phyloP scores from a whole-genome alignment of 768 basidiomycete genomes.

The Gymnopilus dilepis region DNA sequence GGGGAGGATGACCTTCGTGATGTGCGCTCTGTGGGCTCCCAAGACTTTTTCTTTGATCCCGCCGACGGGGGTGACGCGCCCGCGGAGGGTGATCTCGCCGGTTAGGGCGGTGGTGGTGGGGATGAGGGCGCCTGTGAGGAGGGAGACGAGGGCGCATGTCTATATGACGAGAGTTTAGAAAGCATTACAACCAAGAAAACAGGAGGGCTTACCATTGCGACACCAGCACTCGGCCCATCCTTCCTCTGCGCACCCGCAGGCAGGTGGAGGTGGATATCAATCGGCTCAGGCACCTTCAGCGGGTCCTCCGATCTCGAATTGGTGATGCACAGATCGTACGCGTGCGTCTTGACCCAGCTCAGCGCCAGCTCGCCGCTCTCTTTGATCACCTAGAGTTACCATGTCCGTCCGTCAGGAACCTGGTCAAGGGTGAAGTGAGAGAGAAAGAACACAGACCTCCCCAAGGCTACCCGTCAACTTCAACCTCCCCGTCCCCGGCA shows the following conservation, averaged over 20 bases:
- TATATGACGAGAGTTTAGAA: slow-evolving; percentile 29
- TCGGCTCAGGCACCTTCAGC: slow-evolving; percentile 68
- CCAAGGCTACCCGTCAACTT: slow-evolving; percentile 86
- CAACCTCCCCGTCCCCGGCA: slow-evolving; percentile 77
- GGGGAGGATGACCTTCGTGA: slow-evolving; percentile 85
- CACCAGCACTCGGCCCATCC: slow-evolving; percentile 90
- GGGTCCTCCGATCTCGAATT: slow-evolving; percentile 72
- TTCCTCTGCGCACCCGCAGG: slow-evolving; percentile 93
- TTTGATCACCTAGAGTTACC: slow-evolving; percentile 70
- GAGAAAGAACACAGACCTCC: slow-evolving; percentile 50
- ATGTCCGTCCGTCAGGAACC: not conserved
- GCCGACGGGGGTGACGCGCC: slow-evolving; percentile 82
- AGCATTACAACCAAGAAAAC: not conserved
- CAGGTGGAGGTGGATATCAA: slow-evolving; percentile 89
- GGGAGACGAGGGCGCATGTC: slow-evolving; percentile 86
- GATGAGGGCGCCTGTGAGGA: slow-evolving; percentile 78
- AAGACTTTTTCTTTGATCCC: slow-evolving; percentile 93
- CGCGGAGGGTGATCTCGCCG: slow-evolving; percentile 90
- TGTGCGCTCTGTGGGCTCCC: slow-evolving; percentile 86
- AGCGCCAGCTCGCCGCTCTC: slow-evolving; percentile 90
- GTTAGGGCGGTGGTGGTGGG: slow-evolving; percentile 85
- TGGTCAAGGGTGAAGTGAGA: not conserved
- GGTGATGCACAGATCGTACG: slow-evolving; percentile 81
- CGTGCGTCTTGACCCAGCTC: slow-evolving; percentile 90
- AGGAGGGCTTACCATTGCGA: slow-evolving; percentile 71